Base-by-base conservation (phyloP, 176 grass and related monocot genomes). In the Bonia amplexicaulis region DNA sequence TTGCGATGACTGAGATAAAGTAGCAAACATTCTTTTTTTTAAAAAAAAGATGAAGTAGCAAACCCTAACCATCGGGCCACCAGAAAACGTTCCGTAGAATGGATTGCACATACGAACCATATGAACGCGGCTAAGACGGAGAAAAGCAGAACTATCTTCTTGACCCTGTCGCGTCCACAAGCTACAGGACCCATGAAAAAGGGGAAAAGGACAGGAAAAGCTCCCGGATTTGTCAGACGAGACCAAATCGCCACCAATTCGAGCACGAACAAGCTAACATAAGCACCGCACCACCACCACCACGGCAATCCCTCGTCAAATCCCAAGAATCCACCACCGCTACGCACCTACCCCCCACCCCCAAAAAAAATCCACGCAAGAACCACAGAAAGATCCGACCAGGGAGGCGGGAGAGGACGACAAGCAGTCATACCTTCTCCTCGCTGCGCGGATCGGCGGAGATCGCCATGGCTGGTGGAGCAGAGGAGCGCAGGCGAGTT, bases 341-440 rank as follows among this genome's bases (percentile, higher is more conserved):
- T 3, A 35, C 35, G 35, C 35, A 35, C 35, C 35, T 35, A 35
- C 11, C 10, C 46, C 46, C 46, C 11, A 13, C 46, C 8, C 1
- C 11, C 10, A 13, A 13, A 47, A 47, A 47, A 48, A 48, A 48
- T 12, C 46, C 46, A 22, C 25, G 46, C 35, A 37, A 37, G 35
- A 37, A 37, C 35, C 47, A 49, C 13, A 0, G 41, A 37, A 37
- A 73, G 80, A 80, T 82, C 79, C 20, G 46, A 11, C 20, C 12
- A 15, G 20, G 29, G 60, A 15, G 61, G 20, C 14, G 6, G 10
- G 51, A 59, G 41, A 26, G 46, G 29, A 5, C 14, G 12, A 1
- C 15, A 27, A 25, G 68, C 67, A 20, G 14, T 25, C 12, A 1
- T 79, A 97, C 92, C 95, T 90, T 85, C 66, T 93, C 87, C 89